These are phyloP conservation scores for Epichloe typhina DNA, from an alignment of 2,329 filamentous ascomycete genomes.

Conservation along the genomic window DNA sequence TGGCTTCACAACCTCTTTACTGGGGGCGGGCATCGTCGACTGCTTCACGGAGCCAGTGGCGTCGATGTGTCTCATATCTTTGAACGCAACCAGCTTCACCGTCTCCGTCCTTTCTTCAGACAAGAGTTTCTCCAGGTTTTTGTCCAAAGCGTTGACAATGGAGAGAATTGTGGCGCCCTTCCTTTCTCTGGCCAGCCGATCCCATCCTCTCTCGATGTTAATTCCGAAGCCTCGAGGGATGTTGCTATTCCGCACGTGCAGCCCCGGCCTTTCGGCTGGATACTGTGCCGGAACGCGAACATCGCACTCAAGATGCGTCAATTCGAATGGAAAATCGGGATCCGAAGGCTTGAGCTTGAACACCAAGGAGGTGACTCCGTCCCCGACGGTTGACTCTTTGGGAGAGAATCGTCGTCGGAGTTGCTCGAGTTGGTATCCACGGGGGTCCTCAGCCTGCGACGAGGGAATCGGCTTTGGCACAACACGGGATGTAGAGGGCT, in stretches of 20 bases:
- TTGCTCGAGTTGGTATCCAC: constrained; percentile 63
- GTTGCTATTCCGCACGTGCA: constrained; percentile 53
- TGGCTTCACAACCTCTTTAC: constrained; percentile 2
- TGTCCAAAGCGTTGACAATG: constrained; percentile 58
- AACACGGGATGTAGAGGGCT: constrained; percentile 33
- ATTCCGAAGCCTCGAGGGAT: constrained; percentile 61
- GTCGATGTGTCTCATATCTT: constrained; percentile 38
- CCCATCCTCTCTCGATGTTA: constrained; percentile 66
- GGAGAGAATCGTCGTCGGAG: constrained; percentile 52
- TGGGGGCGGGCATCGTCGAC: constrained; percentile 2
- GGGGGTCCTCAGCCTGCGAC: constrained; percentile 53
- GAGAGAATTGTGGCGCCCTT: constrained; percentile 46
- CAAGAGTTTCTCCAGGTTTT: constrained; percentile 55
- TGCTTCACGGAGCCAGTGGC: constrained; percentile 4
- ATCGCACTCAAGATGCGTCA: constrained; percentile 54
- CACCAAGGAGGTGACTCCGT: constrained; percentile 41
- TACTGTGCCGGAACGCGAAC: constrained; percentile 52
- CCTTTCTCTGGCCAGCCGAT: constrained; percentile 44
- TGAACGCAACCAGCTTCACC: constrained; percentile 52
- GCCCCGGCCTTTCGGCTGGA: constrained; percentile 41
- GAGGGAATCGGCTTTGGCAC: constrained; percentile 53
- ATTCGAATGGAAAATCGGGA: constrained; percentile 71
- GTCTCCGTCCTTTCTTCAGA: constrained; percentile 59
- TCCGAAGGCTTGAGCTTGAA: constrained; percentile 63
- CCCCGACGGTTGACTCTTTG: constrained; percentile 26